Percentiles rank a stretch among this genome's conserved stretches.
Evolutionary conservation across 164 flowering plant species (phyloP).

Genomic region (Malania oleifera): DNA sequence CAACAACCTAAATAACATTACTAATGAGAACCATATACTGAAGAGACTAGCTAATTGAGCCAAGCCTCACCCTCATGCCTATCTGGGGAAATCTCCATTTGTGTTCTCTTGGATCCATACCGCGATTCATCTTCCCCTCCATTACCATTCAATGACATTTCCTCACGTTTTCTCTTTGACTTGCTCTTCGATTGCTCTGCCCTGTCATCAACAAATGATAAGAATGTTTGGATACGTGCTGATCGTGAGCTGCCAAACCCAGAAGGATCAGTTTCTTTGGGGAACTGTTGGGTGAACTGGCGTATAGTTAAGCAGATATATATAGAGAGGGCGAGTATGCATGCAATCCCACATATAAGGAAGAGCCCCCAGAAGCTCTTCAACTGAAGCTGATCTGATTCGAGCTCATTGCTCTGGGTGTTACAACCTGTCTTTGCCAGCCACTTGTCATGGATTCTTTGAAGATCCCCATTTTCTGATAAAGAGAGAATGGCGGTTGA

Average conservation of each 20-base stretch:
- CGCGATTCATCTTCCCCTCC: constrained; percentile 24
- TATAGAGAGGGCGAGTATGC: constrained; percentile 49
- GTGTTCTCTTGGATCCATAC: constrained; percentile 13
- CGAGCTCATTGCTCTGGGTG: constrained; percentile 22
- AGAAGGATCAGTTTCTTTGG: constrained; percentile 26
- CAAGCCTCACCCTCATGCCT: too few relatives aligned
- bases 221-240: constrained; percentile 40
- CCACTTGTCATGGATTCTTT: constrained; percentile 77
- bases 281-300: constrained; percentile 29
- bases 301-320: constrained; percentile 35
- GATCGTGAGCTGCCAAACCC: constrained; percentile 23
- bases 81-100: neutral
- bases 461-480: constrained; percentile 79
- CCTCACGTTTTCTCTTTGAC: constrained; percentile 35
- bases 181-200: constrained; percentile 30
- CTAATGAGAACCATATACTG: too few relatives aligned
- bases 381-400: constrained; percentile 49
- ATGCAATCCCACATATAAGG: constrained; percentile 56
- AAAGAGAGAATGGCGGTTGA: constrained; percentile 82
- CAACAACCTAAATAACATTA: too few relatives aligned
- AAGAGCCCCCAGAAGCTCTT: constrained; percentile 81
- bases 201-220: constrained; percentile 53
- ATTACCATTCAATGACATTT: constrained; percentile 10
- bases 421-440: constrained; percentile 37
- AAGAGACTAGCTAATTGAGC: too few relatives aligned